Evolutionary conservation across 148 eudicot species (phyloP), one percentile per base, ranked within the genome.

Genomic region (Bassia scoparia): DNA sequence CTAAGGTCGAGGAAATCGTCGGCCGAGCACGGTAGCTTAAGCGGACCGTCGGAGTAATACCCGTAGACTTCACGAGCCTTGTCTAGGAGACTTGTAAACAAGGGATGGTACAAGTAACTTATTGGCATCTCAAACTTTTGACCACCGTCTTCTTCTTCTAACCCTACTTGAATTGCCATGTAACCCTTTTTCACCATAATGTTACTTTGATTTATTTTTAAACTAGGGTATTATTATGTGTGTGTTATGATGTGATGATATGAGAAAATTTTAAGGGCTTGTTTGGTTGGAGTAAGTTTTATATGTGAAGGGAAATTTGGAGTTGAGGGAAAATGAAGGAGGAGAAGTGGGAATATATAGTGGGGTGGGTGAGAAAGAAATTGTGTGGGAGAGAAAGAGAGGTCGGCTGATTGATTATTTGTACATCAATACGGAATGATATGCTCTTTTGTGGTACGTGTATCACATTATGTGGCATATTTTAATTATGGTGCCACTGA

Each of bases 11-110:
- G 83, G 41, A 87, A 87, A 49, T 87, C 87, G 17, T 84, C 84
- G 7, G 76, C 73, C n/a, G 87, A 87, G 49, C 89, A 87, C 1
- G 89, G 89, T 4, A 87, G 75, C 76, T 58, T 72, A 0, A 87
- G 78, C 3, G 89, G 89, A 8, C 89, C 89, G 15, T 73, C 74
- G 21, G 75, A 74, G 14, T 74, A 80, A 75, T 87, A 87, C 16
- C 86, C 89, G 35, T 87, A 87, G 8, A 84, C 60, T 63, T 87
- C 89, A 33, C 77, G 74, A 41, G 89, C 87, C 61, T 77, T 68
- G 20, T 87, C 89, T 18, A 87, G 68, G 23, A 84, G 76, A 35
- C 31, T 61, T 2, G 72, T 55, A 29, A 87, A 77, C 61, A 82
- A 75, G 0, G 89, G 89, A 75, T 87, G 83, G 65, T 87, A 84